phyloP scores from a whole-genome alignment of 768 basidiomycete species.

The Lepiota venenata region DNA sequence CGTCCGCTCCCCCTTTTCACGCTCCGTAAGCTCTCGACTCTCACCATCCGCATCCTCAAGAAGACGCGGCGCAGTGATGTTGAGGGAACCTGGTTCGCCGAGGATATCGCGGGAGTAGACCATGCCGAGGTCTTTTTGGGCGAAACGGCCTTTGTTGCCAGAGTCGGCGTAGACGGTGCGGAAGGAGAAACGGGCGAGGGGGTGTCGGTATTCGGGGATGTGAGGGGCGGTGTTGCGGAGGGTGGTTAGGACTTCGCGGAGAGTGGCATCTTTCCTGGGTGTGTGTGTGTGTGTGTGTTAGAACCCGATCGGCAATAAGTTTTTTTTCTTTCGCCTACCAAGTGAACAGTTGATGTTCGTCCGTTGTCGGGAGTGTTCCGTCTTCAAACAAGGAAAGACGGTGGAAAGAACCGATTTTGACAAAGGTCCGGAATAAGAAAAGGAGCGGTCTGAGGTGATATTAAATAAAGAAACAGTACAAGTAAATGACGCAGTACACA shows the following conservation, averaged over 20 bases:
- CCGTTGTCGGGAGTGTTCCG: slow-evolving; percentile 68
- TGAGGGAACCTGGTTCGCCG: slow-evolving; percentile 69
- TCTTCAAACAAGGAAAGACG: slow-evolving; percentile 74
- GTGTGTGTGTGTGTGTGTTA: background rate
- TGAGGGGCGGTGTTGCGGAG: slow-evolving; percentile 70
- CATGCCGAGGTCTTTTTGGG: slow-evolving; percentile 76
- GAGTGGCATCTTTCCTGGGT: slow-evolving; percentile 78
- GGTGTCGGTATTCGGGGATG: slow-evolving; percentile 72
- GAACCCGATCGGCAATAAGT: background rate
- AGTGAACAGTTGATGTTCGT: slow-evolving; percentile 80
- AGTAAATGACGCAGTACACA: background rate
- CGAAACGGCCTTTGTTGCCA: slow-evolving; percentile 64
- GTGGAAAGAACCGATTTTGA: slow-evolving; percentile 81
- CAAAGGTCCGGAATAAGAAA: slow-evolving; percentile 81
- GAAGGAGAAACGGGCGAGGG: slow-evolving; percentile 80
- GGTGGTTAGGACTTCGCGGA: slow-evolving; percentile 75
- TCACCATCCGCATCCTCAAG: slow-evolving; percentile 41
- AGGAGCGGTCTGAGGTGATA: slow-evolving; percentile 56
- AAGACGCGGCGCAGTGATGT: slow-evolving; percentile 55
- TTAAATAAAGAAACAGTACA: background rate
- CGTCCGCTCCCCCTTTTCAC: slow-evolving; percentile 63
- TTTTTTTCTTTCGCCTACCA: slow-evolving; percentile 41
- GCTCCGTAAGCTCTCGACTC: slow-evolving; percentile 18
- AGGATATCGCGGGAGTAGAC: slow-evolving; percentile 85
- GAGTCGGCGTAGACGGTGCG: slow-evolving; percentile 76